These are phyloP conservation scores for Zopfia rhizophila DNA, from an alignment of 2,329 filamentous ascomycete species.

Conservation along the genomic window DNA sequence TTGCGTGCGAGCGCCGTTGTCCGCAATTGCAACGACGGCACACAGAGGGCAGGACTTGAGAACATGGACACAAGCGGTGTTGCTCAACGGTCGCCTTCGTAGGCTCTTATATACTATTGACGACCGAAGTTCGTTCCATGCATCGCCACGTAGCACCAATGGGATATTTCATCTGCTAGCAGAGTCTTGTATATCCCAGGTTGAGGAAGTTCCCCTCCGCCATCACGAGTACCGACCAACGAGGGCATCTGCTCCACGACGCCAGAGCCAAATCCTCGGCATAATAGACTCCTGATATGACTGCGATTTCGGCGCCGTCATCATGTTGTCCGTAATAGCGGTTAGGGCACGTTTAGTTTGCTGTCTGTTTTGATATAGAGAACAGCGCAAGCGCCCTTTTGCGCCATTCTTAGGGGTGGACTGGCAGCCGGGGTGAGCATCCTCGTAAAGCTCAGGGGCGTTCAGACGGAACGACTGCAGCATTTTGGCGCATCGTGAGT, in stretches of 20 bases:
- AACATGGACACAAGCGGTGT: slow-evolving; percentile 13
- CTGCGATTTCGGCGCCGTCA: slow-evolving; percentile 11
- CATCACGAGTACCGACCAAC: slow-evolving; percentile 10
- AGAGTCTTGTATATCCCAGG: slow-evolving; percentile 17
- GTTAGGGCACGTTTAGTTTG: neutral
- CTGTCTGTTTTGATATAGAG: too few relatives aligned
- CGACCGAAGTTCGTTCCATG: slow-evolving; percentile 15
- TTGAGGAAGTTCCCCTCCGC: slow-evolving; percentile 7
- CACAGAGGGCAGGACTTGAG: slow-evolving; percentile 8
- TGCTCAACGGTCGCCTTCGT: slow-evolving; percentile 12
- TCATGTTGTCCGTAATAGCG: neutral
- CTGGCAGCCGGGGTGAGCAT: slow-evolving; percentile 23
- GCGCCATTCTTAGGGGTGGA: slow-evolving; percentile 28
- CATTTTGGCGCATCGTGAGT: slow-evolving; percentile 10
- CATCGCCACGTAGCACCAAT: slow-evolving; percentile 35
- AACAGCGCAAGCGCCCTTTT: slow-evolving; percentile 26
- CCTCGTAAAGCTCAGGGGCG: slow-evolving; percentile 11
- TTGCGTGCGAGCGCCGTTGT: neutral
- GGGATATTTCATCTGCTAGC: slow-evolving; percentile 16
- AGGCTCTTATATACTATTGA: slow-evolving; percentile 18
- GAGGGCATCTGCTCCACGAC: slow-evolving; percentile 6
- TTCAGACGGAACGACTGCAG: slow-evolving; percentile 15
- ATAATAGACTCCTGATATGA: slow-evolving; percentile 20
- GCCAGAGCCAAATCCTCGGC: slow-evolving; percentile 9
- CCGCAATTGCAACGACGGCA: slow-evolving; percentile 9